Base-by-base conservation (phyloP, 2,329 filamentous ascomycete genomes). In the Fusarium sp. region DNA sequence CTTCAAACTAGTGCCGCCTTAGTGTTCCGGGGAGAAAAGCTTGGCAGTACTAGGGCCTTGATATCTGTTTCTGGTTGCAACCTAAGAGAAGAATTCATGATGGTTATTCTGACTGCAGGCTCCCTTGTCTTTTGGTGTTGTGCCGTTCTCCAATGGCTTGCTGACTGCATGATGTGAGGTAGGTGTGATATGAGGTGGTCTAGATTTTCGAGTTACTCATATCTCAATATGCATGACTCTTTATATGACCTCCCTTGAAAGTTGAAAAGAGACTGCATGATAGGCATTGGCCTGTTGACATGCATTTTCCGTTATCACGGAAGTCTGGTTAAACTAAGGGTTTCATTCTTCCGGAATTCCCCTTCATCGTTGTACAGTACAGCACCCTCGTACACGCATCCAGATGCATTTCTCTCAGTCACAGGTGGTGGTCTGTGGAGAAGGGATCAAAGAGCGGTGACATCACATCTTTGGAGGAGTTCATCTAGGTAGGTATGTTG, bases 21-120 rank as follows among this genome's bases (percentile, higher is more conserved):
- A 68, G 63, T 57, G 63, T 43, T 37, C 54, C 23, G 58, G 68
- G 67, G 68, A 54, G 63, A 65, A 68, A 70, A 68, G 68, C 68
- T 70, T 70, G 68, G 68, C 68, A 38, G 48, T 70, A 52, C 68
- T 70, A 68, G 68, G 67, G 54, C 20, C 61, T 54, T 46, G 48
- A 52, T 41, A 24, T 44, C 26, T 18, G 26, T 57, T 52, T 53
- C 56, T 53, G 52, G 67, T 56, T 64, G 41, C n/a, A 53, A 61
- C 68, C 33, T 56, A 28, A 43, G 13, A 20, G 16, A 59, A 47
- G 41, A 46, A 29, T 29, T 24, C n/a, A 23, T 10, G 15, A 35
- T 48, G 28, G 10, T 21, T 13, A 54, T 37, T 21, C 37, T 16
- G 39, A 53, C 49, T n/a, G 15, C 10, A 31, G 9, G 29, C 38